phyloP scores from a whole-genome alignment of 805 yeast species.

The Blastobotrys mokoenaii region DNA sequence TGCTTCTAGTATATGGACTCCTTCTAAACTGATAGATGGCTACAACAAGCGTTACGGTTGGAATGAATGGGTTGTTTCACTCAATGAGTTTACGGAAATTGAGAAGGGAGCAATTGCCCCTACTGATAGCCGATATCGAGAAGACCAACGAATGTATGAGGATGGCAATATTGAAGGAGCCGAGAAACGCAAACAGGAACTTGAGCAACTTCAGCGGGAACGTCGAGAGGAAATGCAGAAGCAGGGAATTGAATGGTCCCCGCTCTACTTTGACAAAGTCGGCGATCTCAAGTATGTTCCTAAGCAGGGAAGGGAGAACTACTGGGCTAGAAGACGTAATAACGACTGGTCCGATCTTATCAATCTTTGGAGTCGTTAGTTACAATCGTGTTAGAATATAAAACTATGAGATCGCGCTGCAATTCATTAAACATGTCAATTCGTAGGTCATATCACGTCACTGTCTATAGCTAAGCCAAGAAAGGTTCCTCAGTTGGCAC shows the following conservation, averaged over 20 bases:
- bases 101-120: slow-evolving; percentile 64
- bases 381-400: too few relatives aligned
- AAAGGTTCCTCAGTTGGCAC: not conserved
- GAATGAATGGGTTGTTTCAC: slow-evolving; percentile 68
- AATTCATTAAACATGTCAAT: not conserved
- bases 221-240: slow-evolving; percentile 56
- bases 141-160: slow-evolving; percentile 72
- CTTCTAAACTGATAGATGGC: slow-evolving; percentile 53
- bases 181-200: slow-evolving; percentile 52
- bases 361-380: slow-evolving; percentile 8
- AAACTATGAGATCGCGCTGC: too few relatives aligned
- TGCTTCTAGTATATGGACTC: slow-evolving; percentile 54
- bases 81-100: slow-evolving; percentile 69
- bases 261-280: slow-evolving; percentile 52
- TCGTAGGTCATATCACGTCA: not conserved
- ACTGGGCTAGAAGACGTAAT: slow-evolving; percentile 70
- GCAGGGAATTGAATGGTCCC: slow-evolving; percentile 38
- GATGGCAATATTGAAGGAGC: slow-evolving; percentile 62
- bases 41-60: slow-evolving; percentile 71
- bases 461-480: not conserved
- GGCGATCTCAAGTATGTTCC: slow-evolving; percentile 45
- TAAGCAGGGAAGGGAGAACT: slow-evolving; percentile 46
- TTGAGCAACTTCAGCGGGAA: slow-evolving; percentile 76
- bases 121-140: slow-evolving; percentile 84
- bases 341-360: slow-evolving; percentile 24